Evolutionary conservation across 495 filamentous ascomycete species (phyloP).

Genomic region (Neurospora sp.): DNA sequence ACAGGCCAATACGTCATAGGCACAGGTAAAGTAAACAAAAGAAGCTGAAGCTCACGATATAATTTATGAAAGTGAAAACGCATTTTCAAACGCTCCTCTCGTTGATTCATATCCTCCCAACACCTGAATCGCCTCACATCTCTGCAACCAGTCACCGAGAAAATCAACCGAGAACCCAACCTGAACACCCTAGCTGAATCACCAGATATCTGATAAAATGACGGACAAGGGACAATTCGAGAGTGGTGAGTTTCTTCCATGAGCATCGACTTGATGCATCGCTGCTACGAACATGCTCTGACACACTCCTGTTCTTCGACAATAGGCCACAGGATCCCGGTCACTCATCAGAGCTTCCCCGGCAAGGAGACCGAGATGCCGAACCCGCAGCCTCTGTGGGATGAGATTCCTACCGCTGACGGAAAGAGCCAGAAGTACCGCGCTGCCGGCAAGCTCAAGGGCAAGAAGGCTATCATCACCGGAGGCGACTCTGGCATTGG

Average conservation of each 20-base stretch:
- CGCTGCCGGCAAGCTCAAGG: slow-evolving; percentile 65
- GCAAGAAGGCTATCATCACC: slow-evolving; percentile 70
- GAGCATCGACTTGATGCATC: neutral
- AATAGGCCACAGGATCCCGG: slow-evolving; percentile 57
- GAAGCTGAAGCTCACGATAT: neutral
- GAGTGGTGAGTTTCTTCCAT: slow-evolving; percentile 27
- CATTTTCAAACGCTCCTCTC: neutral
- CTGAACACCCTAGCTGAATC: neutral
- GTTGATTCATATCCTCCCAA: neutral
- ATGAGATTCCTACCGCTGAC: slow-evolving; percentile 59
- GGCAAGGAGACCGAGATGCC: slow-evolving; percentile 59
- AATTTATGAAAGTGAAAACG: neutral
- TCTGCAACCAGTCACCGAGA: neutral
- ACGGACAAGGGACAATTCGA: slow-evolving; percentile 41
- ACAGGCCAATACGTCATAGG: neutral
- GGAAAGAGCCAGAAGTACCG: slow-evolving; percentile 66
- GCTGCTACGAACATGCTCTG: neutral
- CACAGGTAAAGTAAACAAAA: neutral
- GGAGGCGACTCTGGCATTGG: slow-evolving; percentile 80
- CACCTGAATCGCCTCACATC: neutral
- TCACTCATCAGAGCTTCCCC: slow-evolving; percentile 58
- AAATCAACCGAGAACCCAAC: neutral
- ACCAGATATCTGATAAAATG: slow-evolving; percentile 7
- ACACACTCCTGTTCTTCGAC: neutral
- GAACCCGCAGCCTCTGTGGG: slow-evolving; percentile 49